Percentiles rank a stretch among this genome's conserved stretches.
Evolutionary conservation across 805 yeast genomes (phyloP).

Genomic region (Yamadazyma tumulicola): DNA sequence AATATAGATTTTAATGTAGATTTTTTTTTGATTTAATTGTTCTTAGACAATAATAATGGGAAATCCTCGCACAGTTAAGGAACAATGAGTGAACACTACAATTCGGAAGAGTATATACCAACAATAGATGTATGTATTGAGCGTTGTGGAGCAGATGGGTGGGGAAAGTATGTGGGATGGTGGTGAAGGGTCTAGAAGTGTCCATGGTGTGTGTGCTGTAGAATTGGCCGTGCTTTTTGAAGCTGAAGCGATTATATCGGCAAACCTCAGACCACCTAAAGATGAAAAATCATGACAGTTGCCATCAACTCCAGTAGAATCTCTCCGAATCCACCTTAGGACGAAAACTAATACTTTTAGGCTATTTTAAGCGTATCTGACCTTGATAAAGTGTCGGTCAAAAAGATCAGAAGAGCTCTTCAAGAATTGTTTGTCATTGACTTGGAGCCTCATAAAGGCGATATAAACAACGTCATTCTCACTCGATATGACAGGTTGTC

Average conservation of each 20-base stretch:
- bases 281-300: background rate
- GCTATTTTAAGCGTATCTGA: constrained; percentile 73
- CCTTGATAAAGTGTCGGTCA: constrained; percentile 65
- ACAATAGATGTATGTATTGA: constrained; percentile 57
- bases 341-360: constrained; percentile 28
- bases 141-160: background rate
- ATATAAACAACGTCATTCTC: constrained; percentile 57
- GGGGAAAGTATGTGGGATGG: no score
- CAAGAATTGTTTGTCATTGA: constrained; percentile 63
- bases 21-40: no score
- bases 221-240: no score
- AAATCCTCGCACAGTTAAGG: no score
- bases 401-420: constrained; percentile 66
- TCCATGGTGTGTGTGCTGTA: no score
- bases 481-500: constrained; percentile 50
- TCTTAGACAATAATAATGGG: no score
- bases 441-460: constrained; percentile 45
- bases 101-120: constrained; percentile 44
- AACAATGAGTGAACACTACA: no score
- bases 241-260: no score
- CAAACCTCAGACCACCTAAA: background rate
- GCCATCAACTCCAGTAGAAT: background rate
- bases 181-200: no score
- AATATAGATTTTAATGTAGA: no score
- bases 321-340: background rate